Evolutionary conservation across 768 basidiomycete genomes (phyloP).

Genomic region (Phaeotremella fagi): DNA sequence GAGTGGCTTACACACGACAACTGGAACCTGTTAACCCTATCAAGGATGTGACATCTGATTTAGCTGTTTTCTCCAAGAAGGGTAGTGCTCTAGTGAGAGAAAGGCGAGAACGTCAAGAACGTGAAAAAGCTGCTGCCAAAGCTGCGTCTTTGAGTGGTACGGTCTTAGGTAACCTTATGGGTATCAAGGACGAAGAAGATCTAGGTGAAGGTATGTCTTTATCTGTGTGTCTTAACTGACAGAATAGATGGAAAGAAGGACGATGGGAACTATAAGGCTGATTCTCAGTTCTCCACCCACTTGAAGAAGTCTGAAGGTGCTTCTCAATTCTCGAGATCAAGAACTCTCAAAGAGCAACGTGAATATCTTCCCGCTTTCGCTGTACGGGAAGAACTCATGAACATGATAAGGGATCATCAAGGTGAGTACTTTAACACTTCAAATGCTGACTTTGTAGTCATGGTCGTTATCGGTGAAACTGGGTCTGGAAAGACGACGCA

Average conservation of each 20-base stretch:
- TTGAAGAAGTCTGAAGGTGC: slow-evolving; percentile 66
- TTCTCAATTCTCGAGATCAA: slow-evolving; percentile 70
- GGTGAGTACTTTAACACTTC: slow-evolving; percentile 52
- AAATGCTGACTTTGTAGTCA: slow-evolving; percentile 55
- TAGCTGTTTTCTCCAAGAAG: slow-evolving; percentile 94
- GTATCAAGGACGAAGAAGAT: slow-evolving; percentile 89
- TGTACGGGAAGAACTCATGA: slow-evolving; percentile 86
- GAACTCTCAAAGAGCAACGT: slow-evolving; percentile 88
- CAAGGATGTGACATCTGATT: slow-evolving; percentile 84
- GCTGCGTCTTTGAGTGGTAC: slow-evolving; percentile 88
- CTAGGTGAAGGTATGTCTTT: slow-evolving; percentile 73
- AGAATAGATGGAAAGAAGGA: slow-evolving; percentile 51
- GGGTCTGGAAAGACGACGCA: slow-evolving; percentile 99
- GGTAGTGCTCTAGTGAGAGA: slow-evolving; percentile 92
- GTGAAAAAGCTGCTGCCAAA: slow-evolving; percentile 84
- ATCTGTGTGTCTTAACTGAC: slow-evolving; percentile 4
- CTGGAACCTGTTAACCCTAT: slow-evolving; percentile 97
- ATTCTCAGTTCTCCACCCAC: slow-evolving; percentile 96
- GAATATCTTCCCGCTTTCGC: slow-evolving; percentile 98
- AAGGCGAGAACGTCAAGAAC: slow-evolving; percentile 91
- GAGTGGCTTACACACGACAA: slow-evolving; percentile 92
- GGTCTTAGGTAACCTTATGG: slow-evolving; percentile 93
- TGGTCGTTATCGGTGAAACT: slow-evolving; percentile 98
- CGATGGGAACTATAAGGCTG: slow-evolving; percentile 68
- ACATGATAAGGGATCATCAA: slow-evolving; percentile 87